Conservation (phyloP, 2,329 filamentous ascomycete genomes). For the Cercospora berteroae region DNA sequence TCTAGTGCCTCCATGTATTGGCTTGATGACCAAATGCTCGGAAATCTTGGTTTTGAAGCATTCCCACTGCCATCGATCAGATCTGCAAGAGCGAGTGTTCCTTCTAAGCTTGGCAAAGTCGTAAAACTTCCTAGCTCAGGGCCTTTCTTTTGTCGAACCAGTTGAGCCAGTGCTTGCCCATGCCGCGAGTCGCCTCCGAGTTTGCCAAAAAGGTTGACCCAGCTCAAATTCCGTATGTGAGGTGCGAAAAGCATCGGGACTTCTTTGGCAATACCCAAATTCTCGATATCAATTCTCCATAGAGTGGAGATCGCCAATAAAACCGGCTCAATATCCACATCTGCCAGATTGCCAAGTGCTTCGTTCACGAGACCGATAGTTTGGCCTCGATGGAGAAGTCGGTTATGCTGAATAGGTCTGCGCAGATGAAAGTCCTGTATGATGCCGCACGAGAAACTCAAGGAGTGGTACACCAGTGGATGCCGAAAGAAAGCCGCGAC, state of each 20-base stretch:
- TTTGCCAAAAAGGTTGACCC: conserved; percentile 13
- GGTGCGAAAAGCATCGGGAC: conserved; percentile 11
- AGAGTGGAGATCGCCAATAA: conserved; percentile 16
- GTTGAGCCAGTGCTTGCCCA: conserved; percentile 9
- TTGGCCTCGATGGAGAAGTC: conserved; percentile 12
- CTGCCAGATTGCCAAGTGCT: conserved; percentile 10
- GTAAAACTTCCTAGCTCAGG: conserved; percentile 1
- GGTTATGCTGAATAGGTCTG: conserved; percentile 5
- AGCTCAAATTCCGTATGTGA: conserved; percentile 12
- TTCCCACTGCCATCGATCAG: conserved; percentile 14
- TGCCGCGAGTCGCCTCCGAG: conserved; percentile 17
- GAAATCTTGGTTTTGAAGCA: conserved; percentile 9
- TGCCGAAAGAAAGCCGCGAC: conserved; percentile 17
- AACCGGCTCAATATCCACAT: conserved; percentile 17
- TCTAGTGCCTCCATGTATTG: conserved; percentile 1
- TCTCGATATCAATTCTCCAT: conserved; percentile 17
- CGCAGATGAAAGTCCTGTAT: conserved; percentile 10
- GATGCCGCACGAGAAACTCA: conserved; percentile 17
- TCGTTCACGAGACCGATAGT: conserved; percentile 14
- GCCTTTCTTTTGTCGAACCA: conserved; percentile 14
- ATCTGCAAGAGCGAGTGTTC: conserved; percentile 13
- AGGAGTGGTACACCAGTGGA: conserved; percentile 14
- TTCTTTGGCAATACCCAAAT: neutral
- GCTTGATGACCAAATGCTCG: conserved; percentile 7
- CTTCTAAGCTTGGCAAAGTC: conserved; percentile 16